phyloP scores from a whole-genome alignment of 2,329 filamentous ascomycete genomes.

The Cladosporium oxysporum region DNA sequence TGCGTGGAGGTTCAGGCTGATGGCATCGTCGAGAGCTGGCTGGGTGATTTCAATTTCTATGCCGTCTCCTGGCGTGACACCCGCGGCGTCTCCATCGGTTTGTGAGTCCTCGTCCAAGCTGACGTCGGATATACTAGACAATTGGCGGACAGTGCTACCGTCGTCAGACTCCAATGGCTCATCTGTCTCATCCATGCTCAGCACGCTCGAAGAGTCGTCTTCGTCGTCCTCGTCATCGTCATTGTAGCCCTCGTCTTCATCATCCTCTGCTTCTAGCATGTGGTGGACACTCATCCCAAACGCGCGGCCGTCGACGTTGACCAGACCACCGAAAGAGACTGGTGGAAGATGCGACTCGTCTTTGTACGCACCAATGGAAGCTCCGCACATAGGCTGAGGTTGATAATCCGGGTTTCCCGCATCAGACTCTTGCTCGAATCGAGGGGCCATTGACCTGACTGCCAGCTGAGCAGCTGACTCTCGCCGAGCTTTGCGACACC shows the following conservation, averaged over 20 bases:
- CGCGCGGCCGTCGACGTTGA: conserved; percentile 79
- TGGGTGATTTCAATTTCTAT: conserved; percentile 84
- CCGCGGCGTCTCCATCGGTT: conserved; percentile 68
- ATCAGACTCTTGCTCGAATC: conserved; percentile 22
- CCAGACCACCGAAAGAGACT: conserved; percentile 85
- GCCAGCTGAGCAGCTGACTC: conserved; percentile 16
- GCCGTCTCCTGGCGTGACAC: conserved; percentile 72
- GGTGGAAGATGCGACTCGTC: conserved; percentile 83
- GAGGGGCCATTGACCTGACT: conserved; percentile 17
- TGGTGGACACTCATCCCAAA: conserved; percentile 97
- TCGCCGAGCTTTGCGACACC: conserved; percentile 24
- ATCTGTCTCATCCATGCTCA: conserved; percentile 53
- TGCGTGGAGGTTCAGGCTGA: conserved; percentile 74
- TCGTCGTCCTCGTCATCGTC: conserved; percentile 38
- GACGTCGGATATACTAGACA: conserved; percentile 22
- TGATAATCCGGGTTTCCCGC: conserved; percentile 75
- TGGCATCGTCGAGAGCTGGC: conserved; percentile 72
- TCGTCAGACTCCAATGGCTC: conserved; percentile 61
- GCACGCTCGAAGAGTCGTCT: conserved; percentile 35
- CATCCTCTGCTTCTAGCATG: conserved; percentile 73
- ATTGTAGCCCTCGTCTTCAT: conserved; percentile 53
- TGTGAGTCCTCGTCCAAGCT: conserved; percentile 53
- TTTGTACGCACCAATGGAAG: conserved; percentile 89
- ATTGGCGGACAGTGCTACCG: conserved; percentile 36
- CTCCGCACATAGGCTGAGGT: conserved; percentile 75